Conservation (phyloP, 352 stramenopile species). For the Nothophytophthora sp. region DNA sequence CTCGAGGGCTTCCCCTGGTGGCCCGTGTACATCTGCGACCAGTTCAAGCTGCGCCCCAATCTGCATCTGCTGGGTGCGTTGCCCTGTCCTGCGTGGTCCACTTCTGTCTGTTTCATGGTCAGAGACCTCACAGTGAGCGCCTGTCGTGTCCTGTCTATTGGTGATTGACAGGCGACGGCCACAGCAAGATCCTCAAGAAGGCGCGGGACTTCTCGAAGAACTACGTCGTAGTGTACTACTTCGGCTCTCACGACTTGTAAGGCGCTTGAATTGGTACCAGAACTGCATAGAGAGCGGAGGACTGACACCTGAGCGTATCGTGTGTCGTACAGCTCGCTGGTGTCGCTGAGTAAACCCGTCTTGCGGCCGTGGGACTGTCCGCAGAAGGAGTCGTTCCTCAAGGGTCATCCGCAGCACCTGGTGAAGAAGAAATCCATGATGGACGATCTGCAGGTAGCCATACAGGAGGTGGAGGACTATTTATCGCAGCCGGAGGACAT, state of each 20-base stretch:
- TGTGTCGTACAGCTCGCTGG: slow-evolving; percentile 43
- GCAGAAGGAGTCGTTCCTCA: slow-evolving; percentile 67
- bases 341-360: slow-evolving; percentile 65
- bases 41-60: slow-evolving; percentile 66
- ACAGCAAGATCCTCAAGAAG: slow-evolving; percentile 73
- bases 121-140: no score
- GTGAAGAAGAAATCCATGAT: slow-evolving; percentile 63
- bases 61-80: slow-evolving; percentile 59
- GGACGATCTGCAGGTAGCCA: slow-evolving; percentile 47
- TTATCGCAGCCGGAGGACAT: slow-evolving; percentile 75
- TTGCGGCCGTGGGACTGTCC: slow-evolving; percentile 73
- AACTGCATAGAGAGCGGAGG: background rate
- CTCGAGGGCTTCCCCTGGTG: slow-evolving; percentile 87
- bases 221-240: slow-evolving; percentile 85
- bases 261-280: slow-evolving; percentile 3
- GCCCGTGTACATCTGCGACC: slow-evolving; percentile 86
- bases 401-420: slow-evolving; percentile 66
- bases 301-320: background rate
- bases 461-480: slow-evolving; percentile 81
- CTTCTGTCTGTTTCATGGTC: no score
- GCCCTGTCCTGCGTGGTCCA: background rate
- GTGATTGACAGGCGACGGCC: slow-evolving; percentile 47
- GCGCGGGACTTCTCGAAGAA: slow-evolving; percentile 69
- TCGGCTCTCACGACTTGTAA: slow-evolving; percentile 85
- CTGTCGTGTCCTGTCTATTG: no score